Evolutionary conservation across 2,329 filamentous ascomycete genomes (phyloP), one percentile per base, ranked within the genome.

Genomic region (Neonectria faginata): DNA sequence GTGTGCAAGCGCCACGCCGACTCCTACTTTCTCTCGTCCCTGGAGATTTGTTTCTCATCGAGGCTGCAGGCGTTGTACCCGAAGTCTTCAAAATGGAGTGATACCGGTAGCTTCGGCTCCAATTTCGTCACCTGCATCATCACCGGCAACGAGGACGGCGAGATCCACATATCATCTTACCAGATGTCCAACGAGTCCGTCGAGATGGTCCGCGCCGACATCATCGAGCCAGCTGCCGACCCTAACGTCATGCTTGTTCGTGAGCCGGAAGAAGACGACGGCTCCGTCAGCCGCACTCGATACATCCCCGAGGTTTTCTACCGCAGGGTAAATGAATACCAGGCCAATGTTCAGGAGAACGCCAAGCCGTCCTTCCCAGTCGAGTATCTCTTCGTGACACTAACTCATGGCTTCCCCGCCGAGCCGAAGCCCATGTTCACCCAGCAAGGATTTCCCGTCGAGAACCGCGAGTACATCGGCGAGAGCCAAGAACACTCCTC

Each of bases 221-320:
- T 99, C 68, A 88, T 99, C 65, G 96, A 99, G 78, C 93, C 96
- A 8, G 98, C 94, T 9, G 94, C 94, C 31, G 95, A 98, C 68
- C 96, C 96, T 2, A 90, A 88, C 7, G 90, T 95, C 57, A 97
- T 99, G 95, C 88, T 99, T 50, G 96, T 99, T 5, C 93, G 94
- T 66, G 91, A 92, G 25, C 95, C 98, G 76, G 92, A 95, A 64
- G 94, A 97, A 72, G 92, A 94, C 56, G 91, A 94, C 68, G 88
- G 83, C 70, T 88, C 82, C 60, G 83, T 80, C 54, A 91, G 86
- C 77, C 89, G 89, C 60, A 90, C 91, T 25, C 88, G 94, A 73
- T 99, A 99, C 76, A 97, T 99, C 22, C 96, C 96, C 1, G 96
- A 99, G 75, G 95, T 99, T 5, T 99, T 98, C 80, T 99, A 97